phyloP scores from a whole-genome alignment of 2,329 filamentous ascomycete species.

The Fusarium sacchari region DNA sequence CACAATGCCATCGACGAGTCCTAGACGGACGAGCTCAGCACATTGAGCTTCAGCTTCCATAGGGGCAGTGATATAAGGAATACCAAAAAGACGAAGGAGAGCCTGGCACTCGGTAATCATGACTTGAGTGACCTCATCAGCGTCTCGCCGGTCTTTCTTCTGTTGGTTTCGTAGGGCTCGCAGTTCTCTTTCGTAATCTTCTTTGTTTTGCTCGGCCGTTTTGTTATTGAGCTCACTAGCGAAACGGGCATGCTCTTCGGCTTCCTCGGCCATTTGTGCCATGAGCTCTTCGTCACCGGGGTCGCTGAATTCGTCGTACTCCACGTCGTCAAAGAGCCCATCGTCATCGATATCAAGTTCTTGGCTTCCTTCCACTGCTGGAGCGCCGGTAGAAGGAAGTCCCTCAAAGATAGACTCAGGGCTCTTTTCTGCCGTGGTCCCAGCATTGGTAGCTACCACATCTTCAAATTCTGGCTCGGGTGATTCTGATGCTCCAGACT shows the following conservation, averaged over 20 bases:
- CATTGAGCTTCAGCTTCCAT: constrained; percentile 99
- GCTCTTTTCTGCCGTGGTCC: constrained; percentile 8
- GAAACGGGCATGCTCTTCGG: constrained; percentile 93
- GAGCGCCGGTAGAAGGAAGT: neutral
- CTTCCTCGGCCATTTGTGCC: constrained; percentile 85
- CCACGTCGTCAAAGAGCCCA: constrained; percentile 64
- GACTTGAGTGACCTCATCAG: constrained; percentile 94
- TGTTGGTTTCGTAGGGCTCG: constrained; percentile 91
- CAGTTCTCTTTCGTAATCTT: constrained; percentile 88
- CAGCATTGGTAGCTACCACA: constrained; percentile 42
- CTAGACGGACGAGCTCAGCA: constrained; percentile 85
- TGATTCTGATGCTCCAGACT: constrained; percentile 46
- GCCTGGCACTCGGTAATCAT: constrained; percentile 98
- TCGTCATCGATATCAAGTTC: constrained; percentile 49
- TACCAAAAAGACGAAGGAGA: constrained; percentile 86
- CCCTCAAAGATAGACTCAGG: constrained; percentile 31
- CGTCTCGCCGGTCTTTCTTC: constrained; percentile 94
- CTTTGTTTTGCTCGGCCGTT: constrained; percentile 72
- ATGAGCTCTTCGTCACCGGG: constrained; percentile 93
- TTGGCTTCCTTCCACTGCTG: neutral
- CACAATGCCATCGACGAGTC: constrained; percentile 95
- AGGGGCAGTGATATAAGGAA: constrained; percentile 95
- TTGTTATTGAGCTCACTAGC: constrained; percentile 86
- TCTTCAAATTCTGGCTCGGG: constrained; percentile 53
- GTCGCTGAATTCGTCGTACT: constrained; percentile 81